A percentile compares a stretch with the other conserved stretches of the same genome.
Conservation (phyloP, 495 filamentous ascomycete species). For the Penicillium bialowiezense region DNA sequence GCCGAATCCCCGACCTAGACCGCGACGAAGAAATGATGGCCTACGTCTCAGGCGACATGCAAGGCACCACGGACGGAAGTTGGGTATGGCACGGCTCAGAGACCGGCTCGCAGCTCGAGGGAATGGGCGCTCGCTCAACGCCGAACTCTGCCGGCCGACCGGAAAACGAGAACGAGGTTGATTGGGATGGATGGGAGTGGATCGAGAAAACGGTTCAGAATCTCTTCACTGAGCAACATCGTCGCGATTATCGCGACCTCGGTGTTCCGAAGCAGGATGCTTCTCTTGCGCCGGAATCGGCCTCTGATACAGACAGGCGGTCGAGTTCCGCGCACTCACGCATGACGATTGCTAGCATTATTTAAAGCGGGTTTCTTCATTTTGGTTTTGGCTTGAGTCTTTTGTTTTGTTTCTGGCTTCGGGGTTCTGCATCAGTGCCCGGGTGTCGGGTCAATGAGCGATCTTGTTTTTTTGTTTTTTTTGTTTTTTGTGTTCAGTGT, state of each 20-base stretch:
- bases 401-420: background rate
- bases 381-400: background rate
- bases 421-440: too few relatives aligned
- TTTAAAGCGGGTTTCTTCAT: slow-evolving; percentile 29
- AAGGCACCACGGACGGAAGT: slow-evolving; percentile 71
- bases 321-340: slow-evolving; percentile 48
- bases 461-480: too few relatives aligned
- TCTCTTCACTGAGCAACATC: slow-evolving; percentile 41
- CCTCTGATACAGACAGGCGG: slow-evolving; percentile 37
- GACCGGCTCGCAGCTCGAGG: slow-evolving; percentile 38
- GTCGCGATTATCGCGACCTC: slow-evolving; percentile 18
- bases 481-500: too few relatives aligned
- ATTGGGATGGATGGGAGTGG: slow-evolving; percentile 54
- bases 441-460: too few relatives aligned
- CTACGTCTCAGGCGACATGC: slow-evolving; percentile 86
- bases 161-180: slow-evolving; percentile 18
- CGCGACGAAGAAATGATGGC: slow-evolving; percentile 87
- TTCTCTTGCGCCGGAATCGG: slow-evolving; percentile 31
- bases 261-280: slow-evolving; percentile 16
- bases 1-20: slow-evolving; percentile 52
- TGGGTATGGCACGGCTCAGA: slow-evolving; percentile 86
- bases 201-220: slow-evolving; percentile 49
- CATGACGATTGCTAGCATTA: slow-evolving; percentile 81
- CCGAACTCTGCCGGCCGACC: background rate
- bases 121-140: slow-evolving; percentile 16